These are phyloP conservation scores for Lippia alba DNA, from an alignment of 305 asterid genomes.

Conservation along the genomic window DNA sequence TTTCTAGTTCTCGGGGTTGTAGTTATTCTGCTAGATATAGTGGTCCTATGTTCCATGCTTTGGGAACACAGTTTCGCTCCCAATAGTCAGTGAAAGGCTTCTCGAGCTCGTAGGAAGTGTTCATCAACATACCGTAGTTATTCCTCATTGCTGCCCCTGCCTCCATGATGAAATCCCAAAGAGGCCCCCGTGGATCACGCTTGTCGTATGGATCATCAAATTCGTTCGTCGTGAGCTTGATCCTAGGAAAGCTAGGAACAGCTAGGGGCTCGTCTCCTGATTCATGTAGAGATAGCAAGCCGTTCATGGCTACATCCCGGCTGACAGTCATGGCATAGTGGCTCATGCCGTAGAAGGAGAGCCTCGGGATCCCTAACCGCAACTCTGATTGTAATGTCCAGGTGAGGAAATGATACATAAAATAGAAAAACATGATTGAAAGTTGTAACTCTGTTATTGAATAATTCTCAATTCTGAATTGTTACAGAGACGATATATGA, in stretches of 20 bases:
- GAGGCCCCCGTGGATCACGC: slow-evolving; percentile 46
- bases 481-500: no score
- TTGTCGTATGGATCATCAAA: slow-evolving; percentile 41
- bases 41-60: slow-evolving; percentile 62
- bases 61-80: background rate
- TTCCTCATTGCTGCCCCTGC: background rate
- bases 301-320: background rate
- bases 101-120: slow-evolving; percentile 65
- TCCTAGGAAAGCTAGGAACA: slow-evolving; percentile 48
- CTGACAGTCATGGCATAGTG: slow-evolving; percentile 35
- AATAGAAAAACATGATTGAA: no score
- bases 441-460: no score
- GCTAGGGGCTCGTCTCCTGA: slow-evolving; percentile 51
- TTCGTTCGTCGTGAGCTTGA: slow-evolving; percentile 57
- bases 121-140: slow-evolving; percentile 56
- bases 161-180: slow-evolving; percentile 44
- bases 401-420: no score
- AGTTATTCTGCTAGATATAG: slow-evolving; percentile 45
- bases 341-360: slow-evolving; percentile 57
- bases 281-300: slow-evolving; percentile 37
- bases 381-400: slow-evolving; percentile 69
- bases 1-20: no score
- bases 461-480: no score
- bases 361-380: slow-evolving; percentile 53
- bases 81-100: slow-evolving; percentile 38